Conservation (phyloP, 2,329 filamentous ascomycete genomes). For the Epichloe scottii region DNA sequence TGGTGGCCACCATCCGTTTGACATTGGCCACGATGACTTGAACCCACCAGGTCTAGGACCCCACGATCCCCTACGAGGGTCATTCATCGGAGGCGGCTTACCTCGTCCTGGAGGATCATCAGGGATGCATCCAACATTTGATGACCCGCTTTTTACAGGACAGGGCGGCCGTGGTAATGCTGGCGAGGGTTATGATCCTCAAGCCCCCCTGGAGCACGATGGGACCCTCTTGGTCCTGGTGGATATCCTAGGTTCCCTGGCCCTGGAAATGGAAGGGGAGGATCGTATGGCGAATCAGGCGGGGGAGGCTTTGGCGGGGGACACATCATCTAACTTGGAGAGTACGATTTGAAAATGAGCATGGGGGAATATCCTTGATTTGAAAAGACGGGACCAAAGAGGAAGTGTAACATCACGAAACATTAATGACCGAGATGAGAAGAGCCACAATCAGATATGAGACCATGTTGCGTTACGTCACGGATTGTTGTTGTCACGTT, state of each 20-base stretch:
- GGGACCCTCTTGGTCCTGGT: constrained; percentile 74
- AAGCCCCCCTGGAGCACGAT: constrained; percentile 82
- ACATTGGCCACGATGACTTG: constrained; percentile 75
- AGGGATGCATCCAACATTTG: constrained; percentile 94
- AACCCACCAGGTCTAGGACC: constrained; percentile 80
- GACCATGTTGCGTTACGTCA: neutral
- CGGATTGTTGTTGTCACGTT: too few relatives aligned
- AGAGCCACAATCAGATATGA: neutral
- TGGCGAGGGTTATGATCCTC: constrained; percentile 40
- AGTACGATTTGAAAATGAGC: too few relatives aligned
- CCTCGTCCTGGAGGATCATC: constrained; percentile 48
- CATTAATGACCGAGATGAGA: neutral
- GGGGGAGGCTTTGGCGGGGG: constrained; percentile 23
- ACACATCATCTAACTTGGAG: constrained; percentile 17
- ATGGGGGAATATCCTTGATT: too few relatives aligned
- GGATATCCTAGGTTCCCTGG: constrained; percentile 34
- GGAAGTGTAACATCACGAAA: neutral
- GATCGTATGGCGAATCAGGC: constrained; percentile 26
- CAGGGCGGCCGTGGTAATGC: constrained; percentile 27
- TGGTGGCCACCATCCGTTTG: constrained; percentile 45
- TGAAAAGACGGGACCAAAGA: neutral
- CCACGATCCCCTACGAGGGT: constrained; percentile 63
- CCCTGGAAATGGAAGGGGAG: constrained; percentile 25
- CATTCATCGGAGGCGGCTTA: constrained; percentile 49
- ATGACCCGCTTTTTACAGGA: constrained; percentile 73